Evolutionary conservation across 306 rosid species (phyloP).

Genomic region (Begonia peltatifolia): DNA sequence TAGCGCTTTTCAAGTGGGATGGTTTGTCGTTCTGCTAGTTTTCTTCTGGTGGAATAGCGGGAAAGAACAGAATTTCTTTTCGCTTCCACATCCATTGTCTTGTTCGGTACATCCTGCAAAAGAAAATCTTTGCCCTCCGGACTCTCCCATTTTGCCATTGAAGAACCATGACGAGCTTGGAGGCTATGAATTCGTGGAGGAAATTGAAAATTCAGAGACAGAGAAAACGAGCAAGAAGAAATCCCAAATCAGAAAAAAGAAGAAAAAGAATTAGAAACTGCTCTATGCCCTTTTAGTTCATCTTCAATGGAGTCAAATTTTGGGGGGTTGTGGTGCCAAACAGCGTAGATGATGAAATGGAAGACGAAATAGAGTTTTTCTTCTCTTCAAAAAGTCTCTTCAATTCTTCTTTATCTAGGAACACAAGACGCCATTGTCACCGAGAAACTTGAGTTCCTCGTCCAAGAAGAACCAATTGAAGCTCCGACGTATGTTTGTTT

Average conservation of each 20-base stretch:
- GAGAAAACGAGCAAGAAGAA: slow-evolving; percentile 16
- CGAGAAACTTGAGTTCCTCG: too few relatives aligned
- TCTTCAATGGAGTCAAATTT: slow-evolving; percentile 35
- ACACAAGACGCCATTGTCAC: too few relatives aligned
- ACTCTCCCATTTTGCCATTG: slow-evolving; percentile 24
- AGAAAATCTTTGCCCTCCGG: slow-evolving; percentile 21
- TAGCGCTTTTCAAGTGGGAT: too few relatives aligned
- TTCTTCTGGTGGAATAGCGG: too few relatives aligned
- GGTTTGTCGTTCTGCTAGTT: too few relatives aligned
- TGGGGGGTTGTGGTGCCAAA: slow-evolving; percentile 59
- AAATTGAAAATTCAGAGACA: slow-evolving; percentile 3
- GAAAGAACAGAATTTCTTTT: too few relatives aligned
- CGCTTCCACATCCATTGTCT: too few relatives aligned
- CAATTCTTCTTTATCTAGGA: too few relatives aligned
- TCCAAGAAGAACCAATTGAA: too few relatives aligned
- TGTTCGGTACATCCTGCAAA: too few relatives aligned
- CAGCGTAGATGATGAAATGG: slow-evolving; percentile 22
- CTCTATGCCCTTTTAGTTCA: slow-evolving; percentile 23
- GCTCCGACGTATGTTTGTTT: slow-evolving; percentile 21
- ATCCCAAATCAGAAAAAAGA: slow-evolving; percentile 22
- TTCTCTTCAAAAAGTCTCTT: too few relatives aligned
- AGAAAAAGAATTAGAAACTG: slow-evolving; percentile 16
- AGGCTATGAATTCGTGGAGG: slow-evolving; percentile 7
- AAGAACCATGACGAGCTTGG: slow-evolving; percentile 25
- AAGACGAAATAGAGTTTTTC: too few relatives aligned